phyloP scores from a whole-genome alignment of 257 asterid genomes.

The Solanum ossicruentum region DNA sequence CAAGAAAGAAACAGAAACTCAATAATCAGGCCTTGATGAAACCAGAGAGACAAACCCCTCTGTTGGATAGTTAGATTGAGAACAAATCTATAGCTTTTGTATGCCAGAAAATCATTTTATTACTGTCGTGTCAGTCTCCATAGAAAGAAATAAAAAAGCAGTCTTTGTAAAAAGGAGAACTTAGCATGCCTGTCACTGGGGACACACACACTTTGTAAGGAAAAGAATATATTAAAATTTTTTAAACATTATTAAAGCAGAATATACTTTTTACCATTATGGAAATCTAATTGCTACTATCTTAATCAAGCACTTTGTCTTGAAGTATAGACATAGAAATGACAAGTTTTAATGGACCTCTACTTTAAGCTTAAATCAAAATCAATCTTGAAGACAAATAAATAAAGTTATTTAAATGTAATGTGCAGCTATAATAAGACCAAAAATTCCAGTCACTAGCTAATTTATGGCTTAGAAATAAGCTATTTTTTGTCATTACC shows the following conservation, averaged over 20 bases:
- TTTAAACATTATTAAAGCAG: background rate
- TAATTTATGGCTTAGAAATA: constrained; percentile 28
- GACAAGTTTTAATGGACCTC: background rate
- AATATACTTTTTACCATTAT: background rate
- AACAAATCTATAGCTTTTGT: constrained; percentile 18
- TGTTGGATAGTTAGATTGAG: constrained; percentile 3
- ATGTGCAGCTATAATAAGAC: constrained; percentile 22
- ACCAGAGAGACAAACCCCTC: background rate
- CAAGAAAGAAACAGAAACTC: background rate
- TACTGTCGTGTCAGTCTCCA: constrained; percentile 20
- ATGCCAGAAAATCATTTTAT: constrained; percentile 26
- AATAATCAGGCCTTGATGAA: background rate
- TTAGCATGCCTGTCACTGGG: constrained; percentile 79
- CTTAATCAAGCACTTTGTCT: background rate
- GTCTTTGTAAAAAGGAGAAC: constrained; percentile 42
- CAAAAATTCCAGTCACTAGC: constrained; percentile 19
- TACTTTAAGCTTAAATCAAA: background rate
- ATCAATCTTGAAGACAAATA: constrained; percentile 6
- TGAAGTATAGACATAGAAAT: background rate
- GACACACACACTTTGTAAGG: constrained; percentile 42
- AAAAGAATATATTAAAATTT: constrained; percentile 22
- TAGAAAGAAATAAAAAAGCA: constrained; percentile 25
- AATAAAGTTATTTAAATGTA: background rate
- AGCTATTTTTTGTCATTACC: constrained; percentile 45
- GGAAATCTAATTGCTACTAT: background rate